Evolutionary conservation across 352 stramenopile genomes (phyloP), one percentile per base, ranked within the genome.

Genomic region (Phytophthora citrophthora): DNA sequence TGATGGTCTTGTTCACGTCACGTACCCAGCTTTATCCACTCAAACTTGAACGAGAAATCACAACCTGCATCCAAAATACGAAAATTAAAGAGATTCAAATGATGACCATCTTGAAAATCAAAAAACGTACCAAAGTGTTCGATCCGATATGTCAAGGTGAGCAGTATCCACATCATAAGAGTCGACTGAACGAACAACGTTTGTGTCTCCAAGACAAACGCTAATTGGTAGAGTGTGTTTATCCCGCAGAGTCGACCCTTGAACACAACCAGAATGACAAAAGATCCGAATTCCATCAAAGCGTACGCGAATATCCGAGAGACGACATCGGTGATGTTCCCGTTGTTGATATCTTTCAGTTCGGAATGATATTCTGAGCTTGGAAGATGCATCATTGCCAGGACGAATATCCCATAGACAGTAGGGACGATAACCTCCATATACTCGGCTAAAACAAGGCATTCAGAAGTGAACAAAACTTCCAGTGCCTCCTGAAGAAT

Each of bases 191-290:
- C 36, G 12, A 64, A 61, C 12, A 60, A 16, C 10, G 46, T 32
- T 46, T 75, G 74, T 0, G 64, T 76, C 43, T 82, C 74, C 9
- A 79, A 26, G 12, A 82, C 74, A 48, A 82, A 82, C 5, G 67
- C 62, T 3, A 79, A 29, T 23, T 76, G 60, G 16, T 77, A 58
- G 2, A 77, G 43, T 2, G 45, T 38, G 7, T 54, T 69, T 15
- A 82, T 55, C 1, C 59, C 32, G n/a, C 66, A 61, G 10, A 31
- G 47, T 20, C 50, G 29, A 27, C 46, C 51, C n/a, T 68, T 48
- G 12, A 69, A 16, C 2, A 61, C 23, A 12, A 27, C 44, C 8
- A 77, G 62, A 2, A 67, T 10, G 10, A 77, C 5, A 27, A 82
- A 70, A 1, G 70, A 77, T 8, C 50, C 29, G 0, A 77, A 39